A percentile compares a stretch with the other conserved stretches of the same genome.
Evolutionary conservation across 257 asterid genomes (phyloP).

Genomic region (Nicotiana noctiflora): DNA sequence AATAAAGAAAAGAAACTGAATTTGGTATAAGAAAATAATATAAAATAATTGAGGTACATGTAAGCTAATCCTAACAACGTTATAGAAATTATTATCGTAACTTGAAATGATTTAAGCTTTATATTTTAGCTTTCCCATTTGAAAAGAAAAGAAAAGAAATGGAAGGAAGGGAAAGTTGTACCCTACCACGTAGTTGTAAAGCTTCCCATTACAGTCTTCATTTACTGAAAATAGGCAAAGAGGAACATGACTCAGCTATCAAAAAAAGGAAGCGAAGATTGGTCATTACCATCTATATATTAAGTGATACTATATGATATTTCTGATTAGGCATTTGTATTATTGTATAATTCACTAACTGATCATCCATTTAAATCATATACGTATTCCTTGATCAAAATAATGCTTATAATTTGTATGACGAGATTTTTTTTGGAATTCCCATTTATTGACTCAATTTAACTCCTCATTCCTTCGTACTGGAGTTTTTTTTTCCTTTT

Average conservation of each 20-base stretch:
- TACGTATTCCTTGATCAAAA: neutral
- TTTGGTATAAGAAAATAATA: too few species aligned
- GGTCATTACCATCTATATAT: neutral
- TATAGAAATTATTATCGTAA: neutral
- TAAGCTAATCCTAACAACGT: neutral
- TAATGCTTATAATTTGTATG: too few species aligned
- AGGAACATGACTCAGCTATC: neutral
- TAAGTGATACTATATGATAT: too few species aligned
- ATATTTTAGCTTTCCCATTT: neutral
- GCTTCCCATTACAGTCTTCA: neutral
- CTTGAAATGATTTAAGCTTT: neutral
- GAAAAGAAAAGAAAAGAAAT: neutral
- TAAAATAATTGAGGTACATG: neutral
- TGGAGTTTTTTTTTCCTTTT: too few species aligned
- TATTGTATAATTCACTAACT: too few species aligned
- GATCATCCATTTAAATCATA: neutral
- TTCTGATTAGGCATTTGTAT: too few species aligned
- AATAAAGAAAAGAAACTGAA: too few species aligned
- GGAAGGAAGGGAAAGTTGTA: neutral
- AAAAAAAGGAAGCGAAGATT: neutral
- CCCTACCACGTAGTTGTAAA: neutral
- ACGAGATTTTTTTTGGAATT: neutral
- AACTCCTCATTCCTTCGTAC: too few species aligned
- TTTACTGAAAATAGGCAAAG: neutral
- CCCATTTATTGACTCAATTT: too few species aligned